Conservation (phyloP, 768 basidiomycete species). For the Cystofilobasidium capitatum region DNA sequence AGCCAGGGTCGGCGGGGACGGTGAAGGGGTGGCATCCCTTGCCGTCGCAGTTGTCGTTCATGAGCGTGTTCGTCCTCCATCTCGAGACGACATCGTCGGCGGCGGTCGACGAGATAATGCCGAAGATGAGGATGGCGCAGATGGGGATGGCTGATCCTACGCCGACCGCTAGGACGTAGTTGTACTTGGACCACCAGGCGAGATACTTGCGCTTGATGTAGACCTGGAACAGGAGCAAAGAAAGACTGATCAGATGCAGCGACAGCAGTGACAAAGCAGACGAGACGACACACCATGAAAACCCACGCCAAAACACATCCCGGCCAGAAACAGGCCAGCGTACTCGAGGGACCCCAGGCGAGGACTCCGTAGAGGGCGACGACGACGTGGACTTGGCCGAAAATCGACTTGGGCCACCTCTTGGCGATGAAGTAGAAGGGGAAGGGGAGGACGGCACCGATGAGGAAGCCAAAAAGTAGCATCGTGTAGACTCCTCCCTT, state of each 20-base stretch:
- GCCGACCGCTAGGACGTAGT: conserved; percentile 29
- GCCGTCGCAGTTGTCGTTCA: conserved; percentile 2
- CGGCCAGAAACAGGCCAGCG: no score
- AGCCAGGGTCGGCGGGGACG: no score
- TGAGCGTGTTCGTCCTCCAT: conserved; percentile 6
- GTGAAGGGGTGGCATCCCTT: background rate
- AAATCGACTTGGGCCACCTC: conserved; percentile 46
- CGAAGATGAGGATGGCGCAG: conserved; percentile 41
- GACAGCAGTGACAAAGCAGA: no score
- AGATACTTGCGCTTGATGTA: conserved; percentile 34
- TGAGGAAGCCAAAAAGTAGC: conserved; percentile 57
- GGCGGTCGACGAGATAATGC: conserved; percentile 8
- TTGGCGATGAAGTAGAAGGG: conserved; percentile 62
- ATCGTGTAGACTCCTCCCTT: conserved; percentile 43
- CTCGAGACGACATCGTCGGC: no score
- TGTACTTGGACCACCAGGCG: conserved; percentile 36
- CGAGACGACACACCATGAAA: no score
- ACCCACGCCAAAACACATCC: no score
- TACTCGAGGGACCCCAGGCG: conserved; percentile 24
- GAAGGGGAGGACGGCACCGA: conserved; percentile 67
- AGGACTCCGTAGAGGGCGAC: conserved; percentile 18
- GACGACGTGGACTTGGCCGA: conserved; percentile 17
- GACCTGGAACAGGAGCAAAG: conserved; percentile 32
- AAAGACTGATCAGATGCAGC: no score
- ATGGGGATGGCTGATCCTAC: conserved; percentile 40